Conservation (phyloP, 768 basidiomycete genomes). For the Panellus pusillus region DNA sequence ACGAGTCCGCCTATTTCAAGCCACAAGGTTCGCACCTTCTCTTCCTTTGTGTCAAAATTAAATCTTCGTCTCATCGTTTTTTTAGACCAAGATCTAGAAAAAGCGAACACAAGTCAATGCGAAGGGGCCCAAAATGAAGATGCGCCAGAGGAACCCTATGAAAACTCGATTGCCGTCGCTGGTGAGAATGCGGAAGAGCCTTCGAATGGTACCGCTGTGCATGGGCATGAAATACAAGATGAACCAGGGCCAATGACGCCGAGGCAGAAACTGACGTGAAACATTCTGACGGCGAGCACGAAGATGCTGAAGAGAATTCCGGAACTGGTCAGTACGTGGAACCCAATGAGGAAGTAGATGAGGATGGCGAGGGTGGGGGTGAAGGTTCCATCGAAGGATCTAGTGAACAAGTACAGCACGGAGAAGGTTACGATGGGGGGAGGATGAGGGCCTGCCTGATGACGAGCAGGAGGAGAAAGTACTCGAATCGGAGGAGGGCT, state of each 20-base stretch:
- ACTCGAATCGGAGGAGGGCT: conserved; percentile 4
- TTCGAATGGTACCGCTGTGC: background rate
- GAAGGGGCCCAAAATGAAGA: conserved; percentile 4
- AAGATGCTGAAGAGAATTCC: background rate
- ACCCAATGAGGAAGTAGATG: background rate
- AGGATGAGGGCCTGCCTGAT: conserved; percentile 8
- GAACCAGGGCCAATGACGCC: background rate
- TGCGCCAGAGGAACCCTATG: conserved; percentile 3
- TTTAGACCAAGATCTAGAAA: conserved; percentile 6
- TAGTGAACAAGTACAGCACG: conserved; percentile 14
- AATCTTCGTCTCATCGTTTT: background rate
- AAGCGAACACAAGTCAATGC: background rate
- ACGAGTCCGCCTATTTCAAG: conserved; percentile 13
- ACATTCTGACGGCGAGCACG: conserved; percentile 2
- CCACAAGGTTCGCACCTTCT: conserved; percentile 7
- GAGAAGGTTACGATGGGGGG: conserved; percentile 8
- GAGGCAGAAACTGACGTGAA: conserved; percentile 2
- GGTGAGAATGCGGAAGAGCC: background rate
- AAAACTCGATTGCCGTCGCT: background rate
- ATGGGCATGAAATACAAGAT: conserved; percentile 1
- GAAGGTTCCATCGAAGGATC: conserved; percentile 13
- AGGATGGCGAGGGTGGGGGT: conserved; percentile 11
- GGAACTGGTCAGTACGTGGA: conserved; percentile 10
- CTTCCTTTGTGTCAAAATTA: background rate
- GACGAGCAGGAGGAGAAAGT: conserved; percentile 12